These are phyloP conservation scores for Aspergillus sp. DNA, from an alignment of 2,329 filamentous ascomycete species.

Conservation along the genomic window DNA sequence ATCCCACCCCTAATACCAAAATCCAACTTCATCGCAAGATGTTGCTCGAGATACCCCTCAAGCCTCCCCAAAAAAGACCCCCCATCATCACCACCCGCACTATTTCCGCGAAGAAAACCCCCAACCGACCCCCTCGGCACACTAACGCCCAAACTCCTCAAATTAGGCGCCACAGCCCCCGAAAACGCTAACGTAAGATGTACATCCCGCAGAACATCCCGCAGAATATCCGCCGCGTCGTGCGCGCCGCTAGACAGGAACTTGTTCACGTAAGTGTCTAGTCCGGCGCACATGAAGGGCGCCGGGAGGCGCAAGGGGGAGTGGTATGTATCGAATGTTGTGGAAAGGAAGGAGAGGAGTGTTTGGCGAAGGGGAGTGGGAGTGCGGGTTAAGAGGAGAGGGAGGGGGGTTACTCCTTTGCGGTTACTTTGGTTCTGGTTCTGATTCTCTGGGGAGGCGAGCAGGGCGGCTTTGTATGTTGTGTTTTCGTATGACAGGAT, in stretches of 20 bases:
- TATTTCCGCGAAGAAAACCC: slow-evolving; percentile 13
- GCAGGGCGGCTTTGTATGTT: slow-evolving; percentile 45
- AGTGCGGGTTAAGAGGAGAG: slow-evolving; percentile 46
- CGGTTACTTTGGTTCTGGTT: slow-evolving; percentile 2
- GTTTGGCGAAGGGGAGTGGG: slow-evolving; percentile 44
- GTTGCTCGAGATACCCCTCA: slow-evolving; percentile 28
- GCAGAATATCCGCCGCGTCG: slow-evolving; percentile 11
- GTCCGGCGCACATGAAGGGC: slow-evolving; percentile 36
- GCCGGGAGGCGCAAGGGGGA: slow-evolving; percentile 40
- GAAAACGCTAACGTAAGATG: slow-evolving; percentile 36
- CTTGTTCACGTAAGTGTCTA: slow-evolving; percentile 34
- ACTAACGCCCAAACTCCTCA: slow-evolving; percentile 29
- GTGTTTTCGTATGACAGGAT: slow-evolving; percentile 45
- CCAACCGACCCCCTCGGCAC: slow-evolving; percentile 24
- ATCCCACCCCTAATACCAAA: slow-evolving; percentile 12
- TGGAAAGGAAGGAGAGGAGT: slow-evolving; percentile 43
- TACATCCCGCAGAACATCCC: slow-evolving; percentile 31
- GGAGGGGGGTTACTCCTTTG: slow-evolving; percentile 41
- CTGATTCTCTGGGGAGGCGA: slow-evolving; percentile 29
- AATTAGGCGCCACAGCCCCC: slow-evolving; percentile 24
- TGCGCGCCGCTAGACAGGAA: slow-evolving; percentile 4
- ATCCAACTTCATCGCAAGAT: slow-evolving; percentile 36
- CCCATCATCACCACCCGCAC: slow-evolving; percentile 6
- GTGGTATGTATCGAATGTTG: slow-evolving; percentile 46
- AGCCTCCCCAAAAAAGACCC: slow-evolving; percentile 21